These are phyloP conservation scores for Mycena galericulata DNA, from an alignment of 768 basidiomycete species.

Conservation along the genomic window DNA sequence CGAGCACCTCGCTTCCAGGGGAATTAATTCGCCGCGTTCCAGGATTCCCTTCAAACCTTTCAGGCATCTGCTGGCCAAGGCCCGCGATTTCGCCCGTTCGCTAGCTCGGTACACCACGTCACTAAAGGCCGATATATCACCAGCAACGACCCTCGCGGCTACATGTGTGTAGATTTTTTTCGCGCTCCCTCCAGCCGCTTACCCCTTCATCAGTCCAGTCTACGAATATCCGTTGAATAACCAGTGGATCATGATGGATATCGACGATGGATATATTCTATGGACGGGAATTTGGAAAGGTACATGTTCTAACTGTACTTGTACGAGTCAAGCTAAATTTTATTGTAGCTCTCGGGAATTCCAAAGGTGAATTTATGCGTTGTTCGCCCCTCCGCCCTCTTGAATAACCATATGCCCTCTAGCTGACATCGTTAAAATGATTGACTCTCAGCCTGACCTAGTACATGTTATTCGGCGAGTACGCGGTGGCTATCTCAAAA, in stretches of 20 bases:
- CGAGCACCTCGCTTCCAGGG: neutral
- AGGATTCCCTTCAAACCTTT: constrained; percentile 58
- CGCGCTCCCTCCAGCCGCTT: constrained; percentile 31
- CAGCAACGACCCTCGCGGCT: constrained; percentile 88
- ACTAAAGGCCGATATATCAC: constrained; percentile 91
- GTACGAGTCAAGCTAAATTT: neutral
- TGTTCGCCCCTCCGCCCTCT: neutral
- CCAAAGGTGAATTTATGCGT: constrained; percentile 77
- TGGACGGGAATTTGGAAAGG: constrained; percentile 98
- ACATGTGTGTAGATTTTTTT: constrained; percentile 71
- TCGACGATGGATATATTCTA: constrained; percentile 91
- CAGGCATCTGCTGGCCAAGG: constrained; percentile 48
- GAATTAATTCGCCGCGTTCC: constrained; percentile 19
- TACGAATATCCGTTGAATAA: constrained; percentile 92
- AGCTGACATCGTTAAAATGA: constrained; percentile 95
- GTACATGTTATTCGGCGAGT: constrained; percentile 86
- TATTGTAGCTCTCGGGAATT: constrained; percentile 79
- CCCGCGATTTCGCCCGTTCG: constrained; percentile 73
- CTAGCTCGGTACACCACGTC: constrained; percentile 83
- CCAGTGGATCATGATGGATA: constrained; percentile 97
- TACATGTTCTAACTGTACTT: constrained; percentile 42
- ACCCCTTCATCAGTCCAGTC: constrained; percentile 67
- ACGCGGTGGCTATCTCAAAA: constrained; percentile 89
- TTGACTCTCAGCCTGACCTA: constrained; percentile 91
- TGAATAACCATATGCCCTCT: constrained; percentile 4